Conservation (phyloP, 2,329 filamentous ascomycete genomes). For the Pestalotiopsis sp. region DNA sequence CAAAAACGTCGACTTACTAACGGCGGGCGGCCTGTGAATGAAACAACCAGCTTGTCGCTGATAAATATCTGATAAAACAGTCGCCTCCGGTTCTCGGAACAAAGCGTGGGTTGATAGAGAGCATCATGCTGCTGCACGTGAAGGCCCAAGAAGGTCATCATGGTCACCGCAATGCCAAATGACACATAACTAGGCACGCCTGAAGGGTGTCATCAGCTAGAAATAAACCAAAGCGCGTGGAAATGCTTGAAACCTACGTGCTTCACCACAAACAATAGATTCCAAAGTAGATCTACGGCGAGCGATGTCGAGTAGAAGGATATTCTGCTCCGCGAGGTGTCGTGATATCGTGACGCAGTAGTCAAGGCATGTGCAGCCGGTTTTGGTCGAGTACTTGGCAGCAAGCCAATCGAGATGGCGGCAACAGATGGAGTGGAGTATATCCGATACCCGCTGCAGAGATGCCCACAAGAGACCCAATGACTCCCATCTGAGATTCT, state of each 20-base stretch:
- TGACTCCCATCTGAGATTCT: conserved; percentile 33
- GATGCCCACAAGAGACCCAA: conserved; percentile 25
- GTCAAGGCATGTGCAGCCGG: conserved; percentile 32
- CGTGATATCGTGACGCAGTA: conserved; percentile 36
- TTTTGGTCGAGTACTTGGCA: conserved; percentile 18
- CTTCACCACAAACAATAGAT: conserved; percentile 42
- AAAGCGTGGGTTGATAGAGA: conserved; percentile 33
- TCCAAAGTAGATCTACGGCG: conserved; percentile 37
- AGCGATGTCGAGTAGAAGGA: conserved; percentile 39
- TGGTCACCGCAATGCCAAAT: conserved; percentile 38
- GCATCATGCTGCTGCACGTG: conserved; percentile 29
- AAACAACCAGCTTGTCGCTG: conserved; percentile 52
- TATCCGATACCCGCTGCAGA: conserved; percentile 19
- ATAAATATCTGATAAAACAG: conserved; percentile 40
- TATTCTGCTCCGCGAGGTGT: conserved; percentile 28
- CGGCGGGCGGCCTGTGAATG: conserved; percentile 59
- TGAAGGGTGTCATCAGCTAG: conserved; percentile 11
- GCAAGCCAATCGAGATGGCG: background rate
- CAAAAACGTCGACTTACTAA: conserved; percentile 55
- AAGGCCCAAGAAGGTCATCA: conserved; percentile 39
- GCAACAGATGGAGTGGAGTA: conserved; percentile 16
- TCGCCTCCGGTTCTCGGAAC: conserved; percentile 37
- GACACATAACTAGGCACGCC: conserved; percentile 40
- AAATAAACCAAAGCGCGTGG: background rate
- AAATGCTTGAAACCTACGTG: conserved; percentile 31